These are phyloP conservation scores for Zizania palustris DNA, from an alignment of 202 grass and related monocot genomes.

Conservation along the genomic window DNA sequence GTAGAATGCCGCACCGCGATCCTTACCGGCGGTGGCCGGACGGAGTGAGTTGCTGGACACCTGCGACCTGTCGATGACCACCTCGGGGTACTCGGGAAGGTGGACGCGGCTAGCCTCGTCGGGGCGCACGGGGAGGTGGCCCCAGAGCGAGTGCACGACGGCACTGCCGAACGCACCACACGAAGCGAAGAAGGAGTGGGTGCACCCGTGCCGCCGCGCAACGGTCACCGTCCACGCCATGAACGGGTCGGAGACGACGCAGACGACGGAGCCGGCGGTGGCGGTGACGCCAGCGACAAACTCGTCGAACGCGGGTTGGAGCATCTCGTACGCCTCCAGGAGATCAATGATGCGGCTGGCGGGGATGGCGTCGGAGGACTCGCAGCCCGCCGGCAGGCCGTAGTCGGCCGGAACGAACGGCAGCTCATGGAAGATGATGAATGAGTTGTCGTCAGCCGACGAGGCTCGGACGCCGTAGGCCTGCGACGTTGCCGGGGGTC, in stretches of 20 bases:
- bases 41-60: neutral
- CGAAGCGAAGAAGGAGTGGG: slow-evolving; percentile 37
- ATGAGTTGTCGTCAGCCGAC: neutral
- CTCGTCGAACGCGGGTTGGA: slow-evolving; percentile 41
- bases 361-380: slow-evolving; percentile 22
- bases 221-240: slow-evolving; percentile 41
- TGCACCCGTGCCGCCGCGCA: slow-evolving; percentile 32
- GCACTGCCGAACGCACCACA: slow-evolving; percentile 50
- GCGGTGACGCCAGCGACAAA: slow-evolving; percentile 2
- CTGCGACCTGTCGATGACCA: slow-evolving; percentile 42
- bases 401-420: slow-evolving; percentile 23
- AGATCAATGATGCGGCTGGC: neutral
- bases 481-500: slow-evolving; percentile 37
- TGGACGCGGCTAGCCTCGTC: slow-evolving; percentile 25
- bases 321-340: neutral
- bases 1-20: slow-evolving; percentile 6
- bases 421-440: slow-evolving; percentile 17
- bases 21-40: neutral
- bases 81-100: slow-evolving; percentile 40
- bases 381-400: slow-evolving; percentile 24
- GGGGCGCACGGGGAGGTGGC: slow-evolving; percentile 37
- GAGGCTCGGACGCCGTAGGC: neutral
- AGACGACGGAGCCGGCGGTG: neutral
- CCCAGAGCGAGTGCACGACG: slow-evolving; percentile 39
- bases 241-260: slow-evolving; percentile 43